Conservation (phyloP, 441 rosid genomes). For the Omphalea diandra region DNA sequence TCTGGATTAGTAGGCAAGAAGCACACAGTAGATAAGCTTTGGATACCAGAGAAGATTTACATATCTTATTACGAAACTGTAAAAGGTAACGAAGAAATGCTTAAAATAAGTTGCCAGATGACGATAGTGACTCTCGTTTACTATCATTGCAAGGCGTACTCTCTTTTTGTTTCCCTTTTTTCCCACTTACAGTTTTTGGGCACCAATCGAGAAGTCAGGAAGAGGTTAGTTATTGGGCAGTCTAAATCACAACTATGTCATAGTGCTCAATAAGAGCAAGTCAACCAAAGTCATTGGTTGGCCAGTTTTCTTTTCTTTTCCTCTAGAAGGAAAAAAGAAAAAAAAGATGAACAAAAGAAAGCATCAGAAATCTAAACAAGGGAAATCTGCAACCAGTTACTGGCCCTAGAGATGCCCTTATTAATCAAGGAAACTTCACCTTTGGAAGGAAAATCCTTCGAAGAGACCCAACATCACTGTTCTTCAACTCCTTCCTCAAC, state of each 20-base stretch:
- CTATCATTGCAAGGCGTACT: not conserved
- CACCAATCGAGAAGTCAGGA: slow-evolving; percentile 26
- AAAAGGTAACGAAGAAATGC: not conserved
- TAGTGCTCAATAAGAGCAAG: slow-evolving; percentile 29
- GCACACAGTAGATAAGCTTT: not conserved
- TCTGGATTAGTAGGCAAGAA: slow-evolving; percentile 38
- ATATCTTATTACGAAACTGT: not conserved
- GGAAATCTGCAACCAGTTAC: slow-evolving; percentile 9
- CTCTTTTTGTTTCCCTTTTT: not conserved
- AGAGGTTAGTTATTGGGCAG: slow-evolving; percentile 25
- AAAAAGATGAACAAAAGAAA: too few species aligned
- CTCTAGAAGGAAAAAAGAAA: slow-evolving; percentile 13
- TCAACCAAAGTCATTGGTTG: slow-evolving; percentile 26
- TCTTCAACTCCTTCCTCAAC: slow-evolving; percentile 52
- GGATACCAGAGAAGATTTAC: slow-evolving; percentile 3
- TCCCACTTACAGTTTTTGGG: slow-evolving; percentile 2
- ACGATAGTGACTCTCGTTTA: not conserved
- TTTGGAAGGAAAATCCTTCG: slow-evolving; percentile 76
- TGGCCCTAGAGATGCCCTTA: not conserved
- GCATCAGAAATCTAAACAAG: slow-evolving; percentile 20
- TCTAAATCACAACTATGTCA: slow-evolving; percentile 25
- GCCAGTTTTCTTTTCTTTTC: slow-evolving; percentile 24
- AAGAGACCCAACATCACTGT: slow-evolving; percentile 69
- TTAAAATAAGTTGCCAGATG: not conserved
- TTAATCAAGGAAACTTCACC: slow-evolving; percentile 40